Evolutionary conservation across 768 basidiomycete genomes (phyloP).

Genomic region (Kwoniella sp.): DNA sequence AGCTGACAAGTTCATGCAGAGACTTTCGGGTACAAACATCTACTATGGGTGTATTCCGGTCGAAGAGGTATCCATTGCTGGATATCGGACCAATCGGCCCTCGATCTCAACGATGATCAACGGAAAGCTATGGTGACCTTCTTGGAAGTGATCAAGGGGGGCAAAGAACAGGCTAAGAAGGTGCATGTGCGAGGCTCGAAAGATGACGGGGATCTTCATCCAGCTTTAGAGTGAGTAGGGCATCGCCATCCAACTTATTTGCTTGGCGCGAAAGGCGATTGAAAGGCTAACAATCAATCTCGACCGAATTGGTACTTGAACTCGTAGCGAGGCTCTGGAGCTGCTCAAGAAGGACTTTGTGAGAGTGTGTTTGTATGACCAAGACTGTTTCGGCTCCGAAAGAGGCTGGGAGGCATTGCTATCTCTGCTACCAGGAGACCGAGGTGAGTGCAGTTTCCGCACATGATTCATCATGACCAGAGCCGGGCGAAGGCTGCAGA

Average conservation of each 20-base stretch:
- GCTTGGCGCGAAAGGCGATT: no score
- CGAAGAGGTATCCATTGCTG: slow-evolving; percentile 97
- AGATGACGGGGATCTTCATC: slow-evolving; percentile 64
- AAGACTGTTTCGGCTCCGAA: slow-evolving; percentile 75
- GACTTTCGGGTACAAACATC: slow-evolving; percentile 85
- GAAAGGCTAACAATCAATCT: background rate
- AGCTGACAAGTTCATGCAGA: slow-evolving; percentile 54
- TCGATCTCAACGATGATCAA: slow-evolving; percentile 89
- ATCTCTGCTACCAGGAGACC: slow-evolving; percentile 69
- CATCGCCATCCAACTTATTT: background rate
- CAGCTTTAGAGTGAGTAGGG: slow-evolving; percentile 67
- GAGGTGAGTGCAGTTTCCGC: no score
- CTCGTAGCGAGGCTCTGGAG: slow-evolving; percentile 60
- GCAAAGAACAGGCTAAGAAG: slow-evolving; percentile 78
- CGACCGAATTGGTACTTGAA: background rate
- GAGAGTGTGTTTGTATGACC: slow-evolving; percentile 73
- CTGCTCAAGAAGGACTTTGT: slow-evolving; percentile 65
- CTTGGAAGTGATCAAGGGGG: slow-evolving; percentile 78
- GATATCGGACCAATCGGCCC: slow-evolving; percentile 86
- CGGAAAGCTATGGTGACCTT: slow-evolving; percentile 82
- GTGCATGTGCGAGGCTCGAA: slow-evolving; percentile 67
- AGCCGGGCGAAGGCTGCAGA: background rate
- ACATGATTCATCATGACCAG: background rate
- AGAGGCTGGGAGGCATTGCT: slow-evolving; percentile 76
- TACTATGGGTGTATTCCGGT: slow-evolving; percentile 98